A percentile compares a stretch with the other conserved stretches of the same genome.
Conservation (phyloP, 2,329 filamentous ascomycete species). For the Aspergillus quadrilineatus region DNA sequence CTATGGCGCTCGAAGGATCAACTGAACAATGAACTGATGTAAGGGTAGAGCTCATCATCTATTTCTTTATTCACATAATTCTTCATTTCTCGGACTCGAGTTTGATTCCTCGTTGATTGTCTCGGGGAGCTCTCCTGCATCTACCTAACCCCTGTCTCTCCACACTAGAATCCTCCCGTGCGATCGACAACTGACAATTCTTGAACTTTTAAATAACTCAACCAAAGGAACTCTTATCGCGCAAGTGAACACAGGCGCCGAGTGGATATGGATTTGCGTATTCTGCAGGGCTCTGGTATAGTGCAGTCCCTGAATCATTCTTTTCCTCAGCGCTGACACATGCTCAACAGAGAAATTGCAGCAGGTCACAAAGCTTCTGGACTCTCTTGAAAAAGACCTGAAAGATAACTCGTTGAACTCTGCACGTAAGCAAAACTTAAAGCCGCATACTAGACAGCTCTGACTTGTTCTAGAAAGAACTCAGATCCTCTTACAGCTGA, state of each 20-base stretch:
- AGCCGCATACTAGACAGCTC: not conserved
- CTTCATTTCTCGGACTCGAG: not conserved
- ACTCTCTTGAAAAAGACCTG: conserved; percentile 62
- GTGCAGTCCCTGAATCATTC: not conserved
- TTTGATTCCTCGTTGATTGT: not conserved
- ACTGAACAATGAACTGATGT: conserved; percentile 7
- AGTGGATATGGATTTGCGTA: conserved; percentile 25
- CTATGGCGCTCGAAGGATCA: conserved; percentile 6
- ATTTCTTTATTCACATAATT: not conserved
- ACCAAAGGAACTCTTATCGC: not conserved
- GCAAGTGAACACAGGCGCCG: not conserved
- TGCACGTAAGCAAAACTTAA: conserved; percentile 52
- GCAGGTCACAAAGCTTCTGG: conserved; percentile 65
- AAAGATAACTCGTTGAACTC: conserved; percentile 58
- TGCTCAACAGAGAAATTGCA: conserved; percentile 61
- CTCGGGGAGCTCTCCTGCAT: not conserved
- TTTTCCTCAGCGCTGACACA: not conserved
- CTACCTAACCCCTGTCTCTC: not conserved
- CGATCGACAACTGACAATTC: not conserved
- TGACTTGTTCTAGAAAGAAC: conserved; percentile 31
- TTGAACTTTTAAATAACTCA: not conserved
- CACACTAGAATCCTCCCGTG: conserved; percentile 1
- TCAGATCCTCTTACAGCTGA: conserved; percentile 61
- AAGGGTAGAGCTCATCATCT: not conserved
- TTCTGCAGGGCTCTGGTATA: conserved; percentile 30